These are phyloP conservation scores for Annona cherimola DNA, from an alignment of 164 flowering plant genomes.

Conservation along the genomic window DNA sequence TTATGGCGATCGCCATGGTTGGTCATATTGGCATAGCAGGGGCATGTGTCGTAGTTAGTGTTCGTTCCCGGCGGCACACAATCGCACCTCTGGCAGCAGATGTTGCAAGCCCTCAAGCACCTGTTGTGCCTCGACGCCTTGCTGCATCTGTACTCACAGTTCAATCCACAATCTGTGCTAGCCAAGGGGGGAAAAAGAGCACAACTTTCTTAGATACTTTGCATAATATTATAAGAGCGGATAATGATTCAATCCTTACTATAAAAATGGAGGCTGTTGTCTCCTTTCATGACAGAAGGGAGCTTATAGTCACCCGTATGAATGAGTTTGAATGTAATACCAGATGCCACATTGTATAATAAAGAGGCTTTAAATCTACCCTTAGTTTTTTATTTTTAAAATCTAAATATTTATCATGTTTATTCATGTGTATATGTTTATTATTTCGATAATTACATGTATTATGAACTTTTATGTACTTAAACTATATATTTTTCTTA, in stretches of 20 bases:
- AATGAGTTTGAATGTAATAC: too few species aligned
- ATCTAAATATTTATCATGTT: neutral
- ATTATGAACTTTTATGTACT: neutral
- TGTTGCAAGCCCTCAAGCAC: constrained; percentile 56
- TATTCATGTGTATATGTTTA: neutral
- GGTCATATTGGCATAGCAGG: constrained; percentile 53
- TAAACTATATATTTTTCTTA: neutral
- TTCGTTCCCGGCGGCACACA: constrained; percentile 66
- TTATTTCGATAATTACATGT: neutral
- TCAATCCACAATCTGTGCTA: constrained; percentile 37
- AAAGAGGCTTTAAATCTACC: too few species aligned
- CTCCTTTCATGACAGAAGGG: neutral
- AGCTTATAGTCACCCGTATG: neutral
- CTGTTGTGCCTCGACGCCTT: constrained; percentile 44
- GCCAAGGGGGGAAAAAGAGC: too few species aligned
- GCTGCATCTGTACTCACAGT: constrained; percentile 43
- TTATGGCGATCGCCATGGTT: constrained; percentile 43
- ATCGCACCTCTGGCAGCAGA: constrained; percentile 55
- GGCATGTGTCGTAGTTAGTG: constrained; percentile 43
- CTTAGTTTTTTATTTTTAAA: too few species aligned
- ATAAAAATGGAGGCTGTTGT: neutral
- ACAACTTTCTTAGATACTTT: neutral
- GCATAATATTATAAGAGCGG: neutral
- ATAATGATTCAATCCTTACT: too few species aligned
- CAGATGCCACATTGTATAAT: neutral